A percentile compares a stretch with the other conserved stretches of the same genome.
Conservation (phyloP, 805 yeast species). For the Barnettozyma populi region DNA sequence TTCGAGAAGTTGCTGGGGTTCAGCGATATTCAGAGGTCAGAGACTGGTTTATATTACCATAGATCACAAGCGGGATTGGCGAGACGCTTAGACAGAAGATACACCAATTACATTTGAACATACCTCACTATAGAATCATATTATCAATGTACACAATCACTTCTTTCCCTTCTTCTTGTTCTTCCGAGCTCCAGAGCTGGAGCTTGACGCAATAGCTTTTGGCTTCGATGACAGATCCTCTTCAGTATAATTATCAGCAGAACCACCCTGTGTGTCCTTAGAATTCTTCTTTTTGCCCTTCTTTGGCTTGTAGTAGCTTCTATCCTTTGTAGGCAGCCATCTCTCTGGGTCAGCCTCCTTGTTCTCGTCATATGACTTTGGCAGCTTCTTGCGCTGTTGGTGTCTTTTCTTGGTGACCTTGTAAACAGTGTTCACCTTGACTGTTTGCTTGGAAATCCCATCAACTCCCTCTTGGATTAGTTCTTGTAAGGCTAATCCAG, state of each 20-base stretch:
- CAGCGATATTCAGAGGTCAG: no score
- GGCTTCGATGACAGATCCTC: constrained; percentile 21
- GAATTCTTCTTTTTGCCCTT: constrained; percentile 40
- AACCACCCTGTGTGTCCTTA: constrained; percentile 58
- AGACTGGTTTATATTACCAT: no score
- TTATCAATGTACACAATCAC: neutral
- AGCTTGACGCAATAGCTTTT: constrained; percentile 5
- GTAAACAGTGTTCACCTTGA: constrained; percentile 6
- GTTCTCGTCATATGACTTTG: constrained; percentile 36
- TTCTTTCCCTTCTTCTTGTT: constrained; percentile 22
- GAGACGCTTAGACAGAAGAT: no score
- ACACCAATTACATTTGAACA: no score
- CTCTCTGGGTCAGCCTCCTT: constrained; percentile 61
- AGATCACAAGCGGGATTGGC: no score
- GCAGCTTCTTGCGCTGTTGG: constrained; percentile 30
- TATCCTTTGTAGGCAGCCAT: constrained; percentile 86
- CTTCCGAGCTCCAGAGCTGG: constrained; percentile 11
- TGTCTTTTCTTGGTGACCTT: constrained; percentile 28
- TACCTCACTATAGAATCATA: neutral
- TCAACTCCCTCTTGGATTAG: constrained; percentile 24
- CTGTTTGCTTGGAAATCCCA: constrained; percentile 12
- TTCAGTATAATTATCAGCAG: constrained; percentile 42
- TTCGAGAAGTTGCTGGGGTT: no score
- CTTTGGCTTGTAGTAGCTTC: constrained; percentile 78
- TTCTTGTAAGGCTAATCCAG: constrained; percentile 28